Conservation (phyloP, 169 alveolate genomes). For the Theileria parva region DNA sequence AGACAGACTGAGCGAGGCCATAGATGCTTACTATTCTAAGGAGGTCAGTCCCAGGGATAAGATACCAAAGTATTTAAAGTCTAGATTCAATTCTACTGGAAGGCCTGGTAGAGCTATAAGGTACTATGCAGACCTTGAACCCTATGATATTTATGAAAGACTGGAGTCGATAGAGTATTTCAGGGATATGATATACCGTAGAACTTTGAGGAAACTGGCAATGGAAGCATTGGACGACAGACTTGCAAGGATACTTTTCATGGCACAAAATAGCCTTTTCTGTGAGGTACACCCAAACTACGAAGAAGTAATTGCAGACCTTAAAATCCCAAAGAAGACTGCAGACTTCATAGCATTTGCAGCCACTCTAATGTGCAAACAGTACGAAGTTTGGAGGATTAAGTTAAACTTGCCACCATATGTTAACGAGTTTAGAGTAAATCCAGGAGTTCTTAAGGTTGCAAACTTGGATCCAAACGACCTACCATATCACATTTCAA, state of each 20-base stretch:
- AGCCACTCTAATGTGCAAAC: constrained; percentile 32
- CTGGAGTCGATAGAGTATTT: not conserved
- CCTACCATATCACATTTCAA: constrained; percentile 38
- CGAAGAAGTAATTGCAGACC: constrained; percentile 21
- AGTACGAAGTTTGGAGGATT: constrained; percentile 57
- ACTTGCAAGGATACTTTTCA: constrained; percentile 56
- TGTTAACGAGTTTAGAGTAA: constrained; percentile 12
- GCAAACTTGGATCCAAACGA: not conserved
- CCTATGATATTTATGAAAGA: not conserved
- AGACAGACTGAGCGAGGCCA: constrained; percentile 16
- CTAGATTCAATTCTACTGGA: not conserved
- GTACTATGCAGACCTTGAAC: constrained; percentile 13
- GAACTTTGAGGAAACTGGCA: constrained; percentile 34
- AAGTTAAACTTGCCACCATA: constrained; percentile 55
- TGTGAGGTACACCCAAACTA: constrained; percentile 5
- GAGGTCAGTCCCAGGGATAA: constrained; percentile 6
- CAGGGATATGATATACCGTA: constrained; percentile 9
- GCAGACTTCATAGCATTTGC: constrained; percentile 38
- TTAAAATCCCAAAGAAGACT: constrained; percentile 28
- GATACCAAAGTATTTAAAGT: constrained; percentile 8
- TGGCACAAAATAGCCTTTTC: constrained; percentile 41
- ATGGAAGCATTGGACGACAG: constrained; percentile 63
- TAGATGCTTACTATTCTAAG: constrained; percentile 10
- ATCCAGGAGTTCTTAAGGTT: not conserved
- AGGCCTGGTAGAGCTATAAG: not conserved